Evolutionary conservation across 2,329 filamentous ascomycete species (phyloP).

Genomic region (Cladosporium sp.): DNA sequence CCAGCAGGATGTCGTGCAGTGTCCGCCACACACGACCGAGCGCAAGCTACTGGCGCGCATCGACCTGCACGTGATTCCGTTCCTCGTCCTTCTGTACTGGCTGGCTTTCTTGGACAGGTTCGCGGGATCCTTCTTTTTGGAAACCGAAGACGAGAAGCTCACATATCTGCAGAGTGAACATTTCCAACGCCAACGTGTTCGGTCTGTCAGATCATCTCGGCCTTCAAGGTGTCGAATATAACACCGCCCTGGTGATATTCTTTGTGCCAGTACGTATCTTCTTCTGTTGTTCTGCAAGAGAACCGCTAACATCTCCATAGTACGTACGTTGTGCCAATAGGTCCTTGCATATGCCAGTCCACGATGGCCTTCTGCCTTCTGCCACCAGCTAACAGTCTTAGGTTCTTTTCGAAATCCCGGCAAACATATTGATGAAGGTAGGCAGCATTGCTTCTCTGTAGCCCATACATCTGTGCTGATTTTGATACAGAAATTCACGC

Average conservation of each 20-base stretch:
- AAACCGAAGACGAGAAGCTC: neutral
- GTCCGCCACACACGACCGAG: constrained; percentile 49
- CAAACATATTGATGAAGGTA: constrained; percentile 36
- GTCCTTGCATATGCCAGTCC: too few species aligned
- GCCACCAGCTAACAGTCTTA: constrained; percentile 31
- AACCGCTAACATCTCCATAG: neutral
- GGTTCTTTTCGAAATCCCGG: constrained; percentile 51
- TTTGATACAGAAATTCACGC: constrained; percentile 48
- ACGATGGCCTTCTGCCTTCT: too few species aligned
- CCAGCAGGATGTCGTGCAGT: constrained; percentile 37
- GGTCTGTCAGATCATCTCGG: constrained; percentile 45
- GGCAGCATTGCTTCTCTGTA: neutral
- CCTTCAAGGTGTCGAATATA: constrained; percentile 44
- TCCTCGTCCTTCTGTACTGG: constrained; percentile 49
- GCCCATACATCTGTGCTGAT: neutral
- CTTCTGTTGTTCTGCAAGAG: neutral
- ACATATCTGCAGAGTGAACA: constrained; percentile 42
- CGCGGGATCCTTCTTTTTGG: neutral
- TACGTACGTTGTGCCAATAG: too few species aligned
- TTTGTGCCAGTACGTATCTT: constrained; percentile 37
- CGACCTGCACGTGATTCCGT: constrained; percentile 47
- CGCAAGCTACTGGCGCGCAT: constrained; percentile 41
- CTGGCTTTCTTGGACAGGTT: constrained; percentile 42
- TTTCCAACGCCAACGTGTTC: constrained; percentile 51
- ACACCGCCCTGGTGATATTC: constrained; percentile 51